phyloP scores from a whole-genome alignment of 225 moss, liverwort and hornwort species.

The Ulota crispa region DNA sequence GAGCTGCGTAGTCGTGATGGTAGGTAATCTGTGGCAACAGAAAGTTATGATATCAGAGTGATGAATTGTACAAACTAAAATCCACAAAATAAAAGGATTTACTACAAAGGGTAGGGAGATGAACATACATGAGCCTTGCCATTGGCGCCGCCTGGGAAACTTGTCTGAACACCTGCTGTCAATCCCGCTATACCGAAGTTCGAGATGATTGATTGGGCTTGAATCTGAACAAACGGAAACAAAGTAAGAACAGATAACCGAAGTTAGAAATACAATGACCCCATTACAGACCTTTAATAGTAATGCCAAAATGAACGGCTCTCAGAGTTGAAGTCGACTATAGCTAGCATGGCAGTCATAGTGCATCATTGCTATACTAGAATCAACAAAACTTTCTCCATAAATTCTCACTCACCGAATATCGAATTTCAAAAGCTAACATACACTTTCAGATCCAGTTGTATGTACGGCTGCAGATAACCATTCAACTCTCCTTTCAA shows the following conservation, averaged over 20 bases:
- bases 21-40: slow-evolving; percentile 41
- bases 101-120: neutral
- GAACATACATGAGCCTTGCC: slow-evolving; percentile 56
- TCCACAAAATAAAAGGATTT: neutral
- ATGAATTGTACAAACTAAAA: neutral
- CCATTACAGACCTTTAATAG: too few species aligned
- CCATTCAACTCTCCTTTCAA: neutral
- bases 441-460: too few species aligned
- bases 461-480: neutral
- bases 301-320: too few species aligned
- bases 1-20: slow-evolving; percentile 52
- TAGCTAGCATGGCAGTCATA: too few species aligned
- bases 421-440: neutral
- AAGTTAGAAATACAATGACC: too few species aligned
- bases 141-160: slow-evolving; percentile 28
- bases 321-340: too few species aligned
- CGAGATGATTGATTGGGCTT: slow-evolving; percentile 37
- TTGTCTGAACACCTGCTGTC: slow-evolving; percentile 54
- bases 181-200: slow-evolving; percentile 57
- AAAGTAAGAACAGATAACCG: neutral
- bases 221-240: slow-evolving; percentile 36
- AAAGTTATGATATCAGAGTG: neutral
- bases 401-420: neutral
- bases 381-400: neutral
- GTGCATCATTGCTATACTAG: neutral